Evolutionary conservation across 805 yeast species (phyloP).

Genomic region (Kuraishia capsulata): DNA sequence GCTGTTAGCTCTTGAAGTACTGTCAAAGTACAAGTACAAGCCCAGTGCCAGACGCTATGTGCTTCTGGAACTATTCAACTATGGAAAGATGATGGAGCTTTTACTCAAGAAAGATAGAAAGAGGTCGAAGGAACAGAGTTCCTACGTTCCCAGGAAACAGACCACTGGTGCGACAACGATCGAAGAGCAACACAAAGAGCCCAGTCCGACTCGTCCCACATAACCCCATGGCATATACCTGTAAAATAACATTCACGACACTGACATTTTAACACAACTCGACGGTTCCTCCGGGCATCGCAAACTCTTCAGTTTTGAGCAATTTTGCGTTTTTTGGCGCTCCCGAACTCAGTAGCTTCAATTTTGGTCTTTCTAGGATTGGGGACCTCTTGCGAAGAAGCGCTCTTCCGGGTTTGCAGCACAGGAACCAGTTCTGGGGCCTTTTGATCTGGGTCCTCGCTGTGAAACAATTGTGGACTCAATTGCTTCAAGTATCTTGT

Average conservation of each 20-base stretch:
- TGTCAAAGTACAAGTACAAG: slow-evolving; percentile 51
- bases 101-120: slow-evolving; percentile 37
- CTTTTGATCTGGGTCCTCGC: not conserved
- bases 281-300: no score
- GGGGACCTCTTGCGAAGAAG: not conserved
- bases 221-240: no score
- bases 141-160: not conserved
- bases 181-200: not conserved
- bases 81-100: slow-evolving; percentile 41
- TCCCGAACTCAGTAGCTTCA: not conserved
- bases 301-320: no score
- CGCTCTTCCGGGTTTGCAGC: not conserved
- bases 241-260: no score
- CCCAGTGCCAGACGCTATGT: slow-evolving; percentile 50
- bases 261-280: no score
- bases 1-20: slow-evolving; percentile 36
- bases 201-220: not conserved
- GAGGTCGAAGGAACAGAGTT: slow-evolving; percentile 7
- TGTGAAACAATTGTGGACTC: not conserved
- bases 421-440: not conserved
- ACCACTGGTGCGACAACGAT: not conserved
- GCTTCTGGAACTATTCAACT: slow-evolving; percentile 55
- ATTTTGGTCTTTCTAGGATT: not conserved
- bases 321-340: not conserved
- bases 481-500: not conserved